Evolutionary conservation across 1,139 yeast species (phyloP), one percentile per base, ranked within the genome.

Genomic region (Scheffersomyces segobiensis): DNA sequence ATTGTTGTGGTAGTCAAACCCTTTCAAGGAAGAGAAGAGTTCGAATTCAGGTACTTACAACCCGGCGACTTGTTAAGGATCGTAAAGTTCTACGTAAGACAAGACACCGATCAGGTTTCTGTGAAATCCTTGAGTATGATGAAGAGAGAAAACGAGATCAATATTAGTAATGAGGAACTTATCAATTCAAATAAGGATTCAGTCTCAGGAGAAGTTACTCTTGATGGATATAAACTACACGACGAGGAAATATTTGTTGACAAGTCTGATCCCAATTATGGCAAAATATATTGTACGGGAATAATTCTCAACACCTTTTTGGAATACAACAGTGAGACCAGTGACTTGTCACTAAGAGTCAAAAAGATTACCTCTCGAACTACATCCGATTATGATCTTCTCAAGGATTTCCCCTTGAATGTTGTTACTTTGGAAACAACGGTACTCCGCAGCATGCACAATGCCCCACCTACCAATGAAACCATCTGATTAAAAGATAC

Each of bases 1-100:
- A 67, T 75, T 17, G 81, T 77, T 3, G 79, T 76, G n/a, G 79
- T 75, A 3, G 71, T 77, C 4, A 69, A 71, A 52, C 74, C 76
- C 8, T 77, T 71, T 55, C 63, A 65, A 47, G 77, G 76, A 0
- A 59, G 52, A 0, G 60, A 55, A 18, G 66, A 63, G 2, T 57
- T 59, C 52, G 79, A 76, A 54, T 74, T 75, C 59, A 57, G 56
- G 3, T 59, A 61, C 12, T 66, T 78, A 49, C 69, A 74, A 54
- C 67, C 71, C 5, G 82, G 82, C 0, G 81, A 78, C 61, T 65
- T 77, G 39, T 58, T 78, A 3, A 60, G 78, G 52, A 63, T 78
- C 12, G 67, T 76, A 22, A 67, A 67, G 56, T 75, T 78, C 56
- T 72, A 63, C 57, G 55, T 72, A 46, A 63, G 59, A 51, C 66